Percentiles rank a stretch among this genome's conserved stretches.
These are phyloP conservation scores for Colletotrichum sp. DNA, from an alignment of 2,329 filamentous ascomycete species.

Conservation along the genomic window DNA sequence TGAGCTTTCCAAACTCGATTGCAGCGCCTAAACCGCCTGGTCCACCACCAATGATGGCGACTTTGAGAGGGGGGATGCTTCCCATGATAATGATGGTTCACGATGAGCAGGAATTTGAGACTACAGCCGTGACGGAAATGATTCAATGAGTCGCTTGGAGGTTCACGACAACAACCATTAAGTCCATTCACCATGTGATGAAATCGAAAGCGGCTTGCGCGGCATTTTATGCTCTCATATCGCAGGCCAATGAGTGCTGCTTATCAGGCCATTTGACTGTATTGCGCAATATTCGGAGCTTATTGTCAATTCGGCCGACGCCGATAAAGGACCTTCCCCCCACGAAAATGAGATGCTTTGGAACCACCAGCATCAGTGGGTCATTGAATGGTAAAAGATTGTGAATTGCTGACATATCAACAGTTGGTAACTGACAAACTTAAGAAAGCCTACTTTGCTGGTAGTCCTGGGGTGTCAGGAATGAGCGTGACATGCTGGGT, in stretches of 20 bases:
- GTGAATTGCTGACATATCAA: not conserved
- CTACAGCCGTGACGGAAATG: not conserved
- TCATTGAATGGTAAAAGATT: not conserved
- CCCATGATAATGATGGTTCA: not conserved
- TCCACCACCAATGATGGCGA: constrained; percentile 29
- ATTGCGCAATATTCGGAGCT: constrained; percentile 9
- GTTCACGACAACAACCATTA: not conserved
- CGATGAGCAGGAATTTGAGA: not conserved
- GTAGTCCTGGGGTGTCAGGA: rapidly evolving
- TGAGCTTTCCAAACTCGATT: constrained; percentile 32
- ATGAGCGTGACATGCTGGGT: not conserved
- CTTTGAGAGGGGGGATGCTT: not conserved
- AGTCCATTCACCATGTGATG: not conserved
- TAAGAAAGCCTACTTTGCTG: not conserved
- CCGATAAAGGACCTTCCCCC: not conserved
- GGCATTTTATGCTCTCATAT: constrained; percentile 2
- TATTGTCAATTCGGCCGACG: constrained; percentile 12
- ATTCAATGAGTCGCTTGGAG: rapidly evolving
- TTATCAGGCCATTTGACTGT: not conserved
- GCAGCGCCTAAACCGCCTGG: constrained; percentile 34
- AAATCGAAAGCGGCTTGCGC: not conserved
- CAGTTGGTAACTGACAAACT: not conserved
- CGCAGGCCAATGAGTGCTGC: not conserved
- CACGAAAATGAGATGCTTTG: not conserved
- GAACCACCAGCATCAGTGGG: not conserved